phyloP scores from a whole-genome alignment of 306 rosid species.

The Vachellia pachyceras region DNA sequence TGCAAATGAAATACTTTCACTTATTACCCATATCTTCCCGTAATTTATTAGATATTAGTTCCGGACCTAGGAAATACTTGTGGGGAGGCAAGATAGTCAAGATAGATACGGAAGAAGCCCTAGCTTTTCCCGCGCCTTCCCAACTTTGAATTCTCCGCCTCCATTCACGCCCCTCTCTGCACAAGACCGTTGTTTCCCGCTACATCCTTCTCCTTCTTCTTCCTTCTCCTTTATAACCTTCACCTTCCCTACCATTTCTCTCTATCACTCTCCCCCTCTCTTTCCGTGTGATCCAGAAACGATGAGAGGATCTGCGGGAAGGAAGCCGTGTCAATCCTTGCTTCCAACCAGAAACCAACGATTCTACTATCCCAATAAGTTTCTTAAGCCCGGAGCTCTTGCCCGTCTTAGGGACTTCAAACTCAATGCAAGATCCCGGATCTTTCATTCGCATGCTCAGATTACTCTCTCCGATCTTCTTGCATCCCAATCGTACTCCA shows the following conservation, averaged over 20 bases:
- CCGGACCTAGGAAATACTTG: too few species aligned
- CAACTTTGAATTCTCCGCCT: slow-evolving; percentile 5
- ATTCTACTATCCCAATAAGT: not conserved
- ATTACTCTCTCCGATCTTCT: not conserved
- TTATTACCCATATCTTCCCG: too few species aligned
- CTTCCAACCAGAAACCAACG: not conserved
- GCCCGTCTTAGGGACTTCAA: slow-evolving; percentile 2
- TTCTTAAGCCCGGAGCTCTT: slow-evolving; percentile 19
- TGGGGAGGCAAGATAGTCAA: too few species aligned
- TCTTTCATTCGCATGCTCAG: not conserved
- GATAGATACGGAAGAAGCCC: not conserved
- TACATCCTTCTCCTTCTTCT: not conserved
- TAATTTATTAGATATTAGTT: too few species aligned
- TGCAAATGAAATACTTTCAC: too few species aligned
- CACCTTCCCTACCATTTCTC: not conserved
- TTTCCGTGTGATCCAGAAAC: not conserved
- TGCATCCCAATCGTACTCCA: not conserved
- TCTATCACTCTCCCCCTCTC: not conserved
- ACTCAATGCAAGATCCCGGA: not conserved
- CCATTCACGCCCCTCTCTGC: not conserved
- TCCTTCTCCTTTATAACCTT: not conserved
- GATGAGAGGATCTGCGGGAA: not conserved
- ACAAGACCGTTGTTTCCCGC: slow-evolving; percentile 12
- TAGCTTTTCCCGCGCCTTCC: not conserved
- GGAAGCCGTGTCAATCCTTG: not conserved